Conservation (phyloP, 371 early-diverging fungal species). For the Rhizopus stolonifer region DNA sequence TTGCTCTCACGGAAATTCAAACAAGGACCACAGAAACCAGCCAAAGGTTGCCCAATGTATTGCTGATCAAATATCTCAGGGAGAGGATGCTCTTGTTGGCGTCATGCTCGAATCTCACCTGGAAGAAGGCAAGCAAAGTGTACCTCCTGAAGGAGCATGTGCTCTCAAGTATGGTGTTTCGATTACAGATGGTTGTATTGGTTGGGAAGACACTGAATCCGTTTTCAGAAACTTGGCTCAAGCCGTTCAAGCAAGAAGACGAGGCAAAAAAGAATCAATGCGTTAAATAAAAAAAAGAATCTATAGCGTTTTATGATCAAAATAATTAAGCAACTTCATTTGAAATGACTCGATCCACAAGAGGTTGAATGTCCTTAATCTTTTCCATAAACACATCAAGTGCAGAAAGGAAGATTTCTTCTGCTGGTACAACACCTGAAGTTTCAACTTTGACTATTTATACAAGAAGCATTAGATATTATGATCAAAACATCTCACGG, state of each 20-base stretch:
- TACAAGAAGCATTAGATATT: not conserved
- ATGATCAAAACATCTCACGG: not conserved
- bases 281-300: not conserved
- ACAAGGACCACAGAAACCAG: slow-evolving; percentile 73
- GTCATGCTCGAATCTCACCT: slow-evolving; percentile 94
- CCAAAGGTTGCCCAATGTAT: slow-evolving; percentile 51
- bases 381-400: slow-evolving; percentile 80
- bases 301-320: not conserved
- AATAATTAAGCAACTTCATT: slow-evolving; percentile 17
- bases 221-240: slow-evolving; percentile 71
- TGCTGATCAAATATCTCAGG: slow-evolving; percentile 60
- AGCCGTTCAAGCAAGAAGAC: slow-evolving; percentile 56
- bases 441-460: slow-evolving; percentile 85
- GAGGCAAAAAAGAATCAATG: slow-evolving; percentile 1
- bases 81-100: slow-evolving; percentile 72
- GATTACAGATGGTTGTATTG: slow-evolving; percentile 84
- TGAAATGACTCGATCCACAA: slow-evolving; percentile 35
- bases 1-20: slow-evolving; percentile 82
- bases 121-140: slow-evolving; percentile 78
- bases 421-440: slow-evolving; percentile 80
- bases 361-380: slow-evolving; percentile 62
- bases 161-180: slow-evolving; percentile 76
- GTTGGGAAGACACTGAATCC: slow-evolving; percentile 71
- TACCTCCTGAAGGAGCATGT: slow-evolving; percentile 64
- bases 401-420: slow-evolving; percentile 76